Conservation (phyloP, 1,284 basidiomycete genomes). For the Apiotrichum sp. region DNA sequence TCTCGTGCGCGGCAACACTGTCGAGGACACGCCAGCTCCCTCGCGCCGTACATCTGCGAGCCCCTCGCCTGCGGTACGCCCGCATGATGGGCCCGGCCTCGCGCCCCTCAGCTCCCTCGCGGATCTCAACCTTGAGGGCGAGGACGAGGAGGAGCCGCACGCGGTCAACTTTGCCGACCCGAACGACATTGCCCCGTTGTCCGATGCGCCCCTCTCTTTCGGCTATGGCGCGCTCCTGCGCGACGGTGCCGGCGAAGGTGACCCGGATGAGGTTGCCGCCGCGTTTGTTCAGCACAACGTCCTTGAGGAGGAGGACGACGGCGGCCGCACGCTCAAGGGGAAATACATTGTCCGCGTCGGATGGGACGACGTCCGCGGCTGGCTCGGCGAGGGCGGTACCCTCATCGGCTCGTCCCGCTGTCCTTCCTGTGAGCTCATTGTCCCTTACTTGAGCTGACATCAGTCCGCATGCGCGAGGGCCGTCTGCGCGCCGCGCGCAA, state of each 20-base stretch:
- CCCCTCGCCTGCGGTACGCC: constrained; percentile 25
- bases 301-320: constrained; percentile 47
- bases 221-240: constrained; percentile 84
- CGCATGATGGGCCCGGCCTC: constrained; percentile 31
- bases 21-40: constrained; percentile 32
- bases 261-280: constrained; percentile 30
- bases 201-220: constrained; percentile 58
- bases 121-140: constrained; percentile 17
- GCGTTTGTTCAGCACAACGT: constrained; percentile 39
- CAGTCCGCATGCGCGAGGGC: constrained; percentile 76
- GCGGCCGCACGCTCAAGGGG: constrained; percentile 65
- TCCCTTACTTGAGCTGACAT: not conserved
- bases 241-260: constrained; percentile 79
- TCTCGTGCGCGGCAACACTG: constrained; percentile 57
- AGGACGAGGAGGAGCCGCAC: constrained; percentile 9
- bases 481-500: constrained; percentile 81
- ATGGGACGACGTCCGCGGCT: constrained; percentile 96
- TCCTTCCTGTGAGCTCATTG: constrained; percentile 53
- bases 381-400: constrained; percentile 93
- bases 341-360: constrained; percentile 93
- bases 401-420: constrained; percentile 94
- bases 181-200: constrained; percentile 28
- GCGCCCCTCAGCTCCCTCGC: constrained; percentile 18
- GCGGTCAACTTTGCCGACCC: constrained; percentile 30
- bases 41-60: constrained; percentile 19